Evolutionary conservation across 169 alveolate species (phyloP), one percentile per base, ranked within the genome.

Genomic region (Perkinsus chesapeaki): DNA sequence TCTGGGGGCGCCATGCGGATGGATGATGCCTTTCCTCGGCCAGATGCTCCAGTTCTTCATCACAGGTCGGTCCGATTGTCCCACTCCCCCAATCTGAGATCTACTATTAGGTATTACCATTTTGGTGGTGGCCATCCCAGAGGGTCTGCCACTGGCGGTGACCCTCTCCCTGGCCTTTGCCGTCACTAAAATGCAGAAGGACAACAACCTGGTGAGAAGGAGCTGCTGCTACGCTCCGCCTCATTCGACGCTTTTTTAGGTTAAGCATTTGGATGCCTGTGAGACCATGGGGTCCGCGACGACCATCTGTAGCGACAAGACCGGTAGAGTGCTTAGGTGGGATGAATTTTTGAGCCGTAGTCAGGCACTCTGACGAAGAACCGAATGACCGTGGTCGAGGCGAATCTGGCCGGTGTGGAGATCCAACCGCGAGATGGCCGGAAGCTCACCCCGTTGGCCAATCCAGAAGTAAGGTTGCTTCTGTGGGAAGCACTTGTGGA

Each of bases 221-320:
- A 5, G 39, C 72, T 23, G 92, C 1, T 34, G 39, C 92, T 39
- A 16, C 48, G 72, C 43, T 39, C 43, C 37, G 72, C 39, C 73
- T 1, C 19, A 10, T 91, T 20, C 39, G 47, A 12, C 27, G 27
- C 43, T 20, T 31, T 27, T 82, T 82, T 82, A 82, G 48, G 92
- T 91, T 20, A 37, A 37, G 7, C 47, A 91, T 90, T 95, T 98
- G 92, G 97, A 96, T 39, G 98, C 99, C 39, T 96, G 98, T 92
- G 99, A 98, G 94, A 98, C 98, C 19, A 98, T 98, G 99, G 99
- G 99, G 39, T 98, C 98, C 16, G 99, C 99, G 34, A 96, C 96
- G 91, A 96, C 96, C 92, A 97, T 98, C 92, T 97, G 99, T 94
- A 95, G 98, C 90, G 99, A 98, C 94, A 98, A 97, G 95, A 97